A percentile compares a stretch with the other conserved stretches of the same genome.
phyloP scores from a whole-genome alignment of 805 yeast genomes.

The Lipomyces oligophaga region DNA sequence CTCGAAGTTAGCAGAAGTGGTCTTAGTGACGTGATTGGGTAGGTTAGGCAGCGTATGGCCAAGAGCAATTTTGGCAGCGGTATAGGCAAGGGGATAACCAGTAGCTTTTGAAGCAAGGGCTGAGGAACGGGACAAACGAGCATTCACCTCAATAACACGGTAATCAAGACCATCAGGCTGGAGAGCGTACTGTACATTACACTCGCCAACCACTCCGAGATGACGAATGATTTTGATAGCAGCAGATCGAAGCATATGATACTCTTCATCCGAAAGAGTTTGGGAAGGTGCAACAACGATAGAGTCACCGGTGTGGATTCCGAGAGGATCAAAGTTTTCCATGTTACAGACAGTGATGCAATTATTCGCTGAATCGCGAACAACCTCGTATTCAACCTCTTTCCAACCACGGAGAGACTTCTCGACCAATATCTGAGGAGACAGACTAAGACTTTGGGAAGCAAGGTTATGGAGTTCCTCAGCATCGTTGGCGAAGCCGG shows the following conservation, averaged over 20 bases:
- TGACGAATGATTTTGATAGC: conserved; percentile 97
- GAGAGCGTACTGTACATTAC: conserved; percentile 95
- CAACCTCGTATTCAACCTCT: conserved; percentile 98
- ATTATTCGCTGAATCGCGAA: conserved; percentile 91
- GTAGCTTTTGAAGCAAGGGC: conserved; percentile 98
- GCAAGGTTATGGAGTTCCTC: conserved; percentile 82
- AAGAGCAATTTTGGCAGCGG: conserved; percentile 95
- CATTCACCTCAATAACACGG: conserved; percentile 96
- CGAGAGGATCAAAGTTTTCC: conserved; percentile 98
- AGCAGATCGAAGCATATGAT: conserved; percentile 95
- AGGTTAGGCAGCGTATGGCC: conserved; percentile 93
- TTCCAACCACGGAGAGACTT: conserved; percentile 95
- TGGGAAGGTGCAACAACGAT: conserved; percentile 99
- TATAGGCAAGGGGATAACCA: conserved; percentile 97
- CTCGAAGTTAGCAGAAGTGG: conserved; percentile 94
- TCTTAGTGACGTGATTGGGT: conserved; percentile 93
- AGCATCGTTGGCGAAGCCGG: conserved; percentile 87
- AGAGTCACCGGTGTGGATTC: conserved; percentile 98
- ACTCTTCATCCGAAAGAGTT: conserved; percentile 93
- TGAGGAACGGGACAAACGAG: conserved; percentile 93
- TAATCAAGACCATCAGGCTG: conserved; percentile 94
- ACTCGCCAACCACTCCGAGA: conserved; percentile 97
- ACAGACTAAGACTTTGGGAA: conserved; percentile 78
- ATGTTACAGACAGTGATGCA: conserved; percentile 98
- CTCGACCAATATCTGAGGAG: conserved; percentile 95